Percentiles rank a stretch among this genome's conserved stretches.
Conservation (phyloP, 108 stramenopile species). For the Aurantiochytrium sp. region DNA sequence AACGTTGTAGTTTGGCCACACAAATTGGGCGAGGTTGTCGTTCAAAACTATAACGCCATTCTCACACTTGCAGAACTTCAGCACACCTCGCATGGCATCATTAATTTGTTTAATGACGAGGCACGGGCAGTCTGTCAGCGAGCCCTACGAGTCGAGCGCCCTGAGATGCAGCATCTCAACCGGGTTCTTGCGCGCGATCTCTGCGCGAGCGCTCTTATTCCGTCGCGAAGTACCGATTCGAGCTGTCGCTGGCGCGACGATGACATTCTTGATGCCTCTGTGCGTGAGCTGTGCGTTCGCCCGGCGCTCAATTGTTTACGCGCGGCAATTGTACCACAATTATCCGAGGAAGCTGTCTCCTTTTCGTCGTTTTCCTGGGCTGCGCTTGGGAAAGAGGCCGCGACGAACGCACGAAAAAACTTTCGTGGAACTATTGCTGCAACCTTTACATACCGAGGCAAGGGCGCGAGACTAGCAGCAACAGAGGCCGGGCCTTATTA, state of each 20-base stretch:
- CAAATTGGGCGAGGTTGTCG: neutral
- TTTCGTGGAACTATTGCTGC: neutral
- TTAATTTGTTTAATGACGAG: neutral
- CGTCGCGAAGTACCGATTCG: neutral
- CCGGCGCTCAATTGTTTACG: neutral
- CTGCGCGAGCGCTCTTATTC: neutral
- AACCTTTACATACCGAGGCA: neutral
- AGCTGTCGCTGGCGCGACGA: neutral
- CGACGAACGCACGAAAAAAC: neutral
- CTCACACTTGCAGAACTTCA: neutral
- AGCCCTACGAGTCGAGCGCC: neutral
- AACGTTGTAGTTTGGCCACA: conserved; percentile 2
- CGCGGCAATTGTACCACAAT: neutral
- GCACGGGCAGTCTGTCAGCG: neutral
- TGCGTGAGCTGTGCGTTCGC: neutral
- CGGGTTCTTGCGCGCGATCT: neutral
- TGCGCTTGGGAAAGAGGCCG: neutral
- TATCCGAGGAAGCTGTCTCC: neutral
- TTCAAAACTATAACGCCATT: neutral
- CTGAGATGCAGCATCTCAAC: neutral
- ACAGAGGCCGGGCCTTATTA: neutral
- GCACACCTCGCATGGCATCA: neutral
- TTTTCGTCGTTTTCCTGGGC: neutral
- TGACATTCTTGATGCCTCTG: neutral
- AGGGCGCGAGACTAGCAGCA: neutral